Percentiles rank a stretch among this genome's conserved stretches.
phyloP scores from a whole-genome alignment of 2,329 filamentous ascomycete genomes.

The Fusarium sp. region DNA sequence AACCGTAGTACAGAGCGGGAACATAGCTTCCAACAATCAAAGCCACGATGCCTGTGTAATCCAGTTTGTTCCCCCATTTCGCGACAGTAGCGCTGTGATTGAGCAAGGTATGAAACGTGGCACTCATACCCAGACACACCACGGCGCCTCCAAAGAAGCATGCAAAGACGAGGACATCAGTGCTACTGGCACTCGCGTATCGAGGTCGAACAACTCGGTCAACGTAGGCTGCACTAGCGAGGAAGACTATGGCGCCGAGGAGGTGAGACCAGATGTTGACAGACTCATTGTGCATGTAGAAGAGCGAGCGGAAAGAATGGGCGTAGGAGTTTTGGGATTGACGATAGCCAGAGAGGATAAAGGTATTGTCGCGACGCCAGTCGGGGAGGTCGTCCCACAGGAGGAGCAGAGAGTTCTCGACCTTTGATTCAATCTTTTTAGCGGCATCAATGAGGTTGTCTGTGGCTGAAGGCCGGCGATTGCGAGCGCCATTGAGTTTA shows the following conservation, averaged over 20 bases:
- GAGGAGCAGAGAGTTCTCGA: constrained; percentile 60
- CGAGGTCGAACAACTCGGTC: constrained; percentile 72
- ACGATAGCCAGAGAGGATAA: constrained; percentile 68
- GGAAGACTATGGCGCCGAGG: constrained; percentile 73
- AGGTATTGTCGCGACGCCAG: constrained; percentile 73
- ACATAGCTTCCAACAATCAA: constrained; percentile 94
- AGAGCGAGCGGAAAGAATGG: constrained; percentile 62
- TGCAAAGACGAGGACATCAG: constrained; percentile 78
- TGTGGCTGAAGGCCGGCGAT: constrained; percentile 50
- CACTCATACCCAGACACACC: constrained; percentile 82
- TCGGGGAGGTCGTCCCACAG: constrained; percentile 69
- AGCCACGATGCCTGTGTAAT: constrained; percentile 93
- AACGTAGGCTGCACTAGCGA: constrained; percentile 65
- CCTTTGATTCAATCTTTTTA: constrained; percentile 55
- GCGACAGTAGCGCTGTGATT: constrained; percentile 87
- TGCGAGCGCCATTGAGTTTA: constrained; percentile 41
- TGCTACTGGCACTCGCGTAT: constrained; percentile 71
- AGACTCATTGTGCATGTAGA: constrained; percentile 71
- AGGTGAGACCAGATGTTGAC: constrained; percentile 76
- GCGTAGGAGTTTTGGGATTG: constrained; percentile 63
- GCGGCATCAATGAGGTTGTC: constrained; percentile 46
- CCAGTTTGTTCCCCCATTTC: constrained; percentile 89
- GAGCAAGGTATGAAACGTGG: constrained; percentile 84
- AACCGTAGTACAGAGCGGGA: constrained; percentile 88
- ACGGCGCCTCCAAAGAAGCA: constrained; percentile 85